phyloP scores from a whole-genome alignment of 1,139 yeast species.

The Diutina ranongensis region DNA sequence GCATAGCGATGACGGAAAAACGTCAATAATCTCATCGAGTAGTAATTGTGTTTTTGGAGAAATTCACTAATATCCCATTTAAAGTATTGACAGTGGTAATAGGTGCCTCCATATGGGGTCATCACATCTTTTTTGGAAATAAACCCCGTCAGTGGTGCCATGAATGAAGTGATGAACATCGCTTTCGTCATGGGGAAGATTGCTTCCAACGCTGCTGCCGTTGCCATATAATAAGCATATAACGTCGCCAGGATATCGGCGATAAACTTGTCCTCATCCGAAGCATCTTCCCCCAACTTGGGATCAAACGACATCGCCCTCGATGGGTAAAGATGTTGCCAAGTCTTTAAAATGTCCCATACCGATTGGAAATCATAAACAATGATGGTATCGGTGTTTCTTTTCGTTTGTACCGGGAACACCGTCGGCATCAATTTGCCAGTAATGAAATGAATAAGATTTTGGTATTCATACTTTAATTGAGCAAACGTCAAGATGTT shows the following conservation, averaged over 20 bases:
- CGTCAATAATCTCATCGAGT: constrained; percentile 17
- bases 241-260: constrained; percentile 10
- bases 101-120: constrained; percentile 10
- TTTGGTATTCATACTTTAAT: neutral
- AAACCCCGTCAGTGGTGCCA: constrained; percentile 12
- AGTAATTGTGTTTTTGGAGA: constrained; percentile 19
- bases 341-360: neutral
- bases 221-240: constrained; percentile 16
- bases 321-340: neutral
- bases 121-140: constrained; percentile 11
- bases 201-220: constrained; percentile 18
- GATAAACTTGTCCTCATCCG: neutral
- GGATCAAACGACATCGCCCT: neutral
- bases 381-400: neutral
- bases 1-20: constrained; percentile 17
- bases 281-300: neutral
- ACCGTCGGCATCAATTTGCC: neutral
- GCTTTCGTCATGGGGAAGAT: constrained; percentile 17
- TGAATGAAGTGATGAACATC: constrained; percentile 15
- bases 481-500: neutral
- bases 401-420: neutral
- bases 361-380: neutral
- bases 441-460: neutral
- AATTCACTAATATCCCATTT: neutral
- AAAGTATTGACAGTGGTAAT: constrained; percentile 6